A percentile compares a stretch with the other conserved stretches of the same genome.
Conservation (phyloP, 73 alveolate genomes). For the Tetrahymena borealis region DNA sequence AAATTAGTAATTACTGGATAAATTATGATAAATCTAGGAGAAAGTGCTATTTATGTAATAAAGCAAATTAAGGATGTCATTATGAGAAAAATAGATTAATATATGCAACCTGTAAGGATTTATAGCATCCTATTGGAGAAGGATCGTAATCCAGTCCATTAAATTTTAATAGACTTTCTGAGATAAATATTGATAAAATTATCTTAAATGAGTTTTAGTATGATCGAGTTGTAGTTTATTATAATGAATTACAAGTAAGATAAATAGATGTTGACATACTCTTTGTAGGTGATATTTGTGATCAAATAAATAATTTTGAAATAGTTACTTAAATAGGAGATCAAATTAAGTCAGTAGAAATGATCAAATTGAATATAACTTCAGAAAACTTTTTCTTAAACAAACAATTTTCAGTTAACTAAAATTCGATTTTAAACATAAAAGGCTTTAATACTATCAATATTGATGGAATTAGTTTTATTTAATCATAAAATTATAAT, state of each 20-base stretch:
- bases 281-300: neutral
- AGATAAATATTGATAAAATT: neutral
- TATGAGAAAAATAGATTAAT: neutral
- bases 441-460: neutral
- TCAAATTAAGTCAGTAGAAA: neutral
- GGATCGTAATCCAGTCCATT: neutral
- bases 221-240: neutral
- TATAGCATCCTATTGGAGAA: neutral
- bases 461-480: too few relatives aligned
- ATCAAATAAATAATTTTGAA: neutral
- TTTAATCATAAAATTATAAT: too few relatives aligned
- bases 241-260: neutral
- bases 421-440: neutral
- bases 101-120: neutral
- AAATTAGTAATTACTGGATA: neutral
- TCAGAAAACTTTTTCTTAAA: neutral
- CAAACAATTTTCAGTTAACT: neutral
- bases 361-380: neutral
- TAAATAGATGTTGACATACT: neutral
- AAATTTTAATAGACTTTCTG: neutral
- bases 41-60: neutral
- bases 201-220: neutral
- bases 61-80: neutral
- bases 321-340: neutral
- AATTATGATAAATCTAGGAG: neutral